Evolutionary conservation across 495 filamentous ascomycete genomes (phyloP).

Genomic region (Xanthoparmelia taractica): DNA sequence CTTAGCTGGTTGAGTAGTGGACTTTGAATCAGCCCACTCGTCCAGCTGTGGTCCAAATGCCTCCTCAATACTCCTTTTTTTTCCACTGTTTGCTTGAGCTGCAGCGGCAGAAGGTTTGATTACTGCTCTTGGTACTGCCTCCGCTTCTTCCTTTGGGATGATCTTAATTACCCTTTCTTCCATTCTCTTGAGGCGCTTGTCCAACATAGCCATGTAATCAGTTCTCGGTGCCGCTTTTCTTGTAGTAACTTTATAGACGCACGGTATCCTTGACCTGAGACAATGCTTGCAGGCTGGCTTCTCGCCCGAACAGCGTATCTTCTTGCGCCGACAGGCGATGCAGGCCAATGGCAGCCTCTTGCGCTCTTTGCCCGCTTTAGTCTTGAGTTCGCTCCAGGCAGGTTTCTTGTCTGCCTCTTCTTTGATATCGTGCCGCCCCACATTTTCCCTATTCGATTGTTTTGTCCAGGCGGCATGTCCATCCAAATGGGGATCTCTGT

Average conservation of each 20-base stretch:
- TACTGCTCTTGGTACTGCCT: slow-evolving; percentile 59
- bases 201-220: slow-evolving; percentile 99
- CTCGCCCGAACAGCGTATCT: slow-evolving; percentile 96
- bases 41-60: slow-evolving; percentile 80
- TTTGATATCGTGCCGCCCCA: slow-evolving; percentile 31
- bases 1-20: slow-evolving; percentile 34
- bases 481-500: slow-evolving; percentile 23
- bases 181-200: slow-evolving; percentile 89
- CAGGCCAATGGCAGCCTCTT: slow-evolving; percentile 90
- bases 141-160: slow-evolving; percentile 75
- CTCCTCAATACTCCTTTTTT: slow-evolving; percentile 81
- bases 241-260: slow-evolving; percentile 97
- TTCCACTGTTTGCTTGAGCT: slow-evolving; percentile 49
- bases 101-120: slow-evolving; percentile 68
- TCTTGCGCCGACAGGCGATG: slow-evolving; percentile 93
- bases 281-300: slow-evolving; percentile 98
- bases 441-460: slow-evolving; percentile 20
- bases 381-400: slow-evolving; percentile 93
- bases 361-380: slow-evolving; percentile 94
- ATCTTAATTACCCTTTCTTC: slow-evolving; percentile 96
- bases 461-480: slow-evolving; percentile 8
- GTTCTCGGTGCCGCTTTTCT: slow-evolving; percentile 92
- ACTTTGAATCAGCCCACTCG: slow-evolving; percentile 62
- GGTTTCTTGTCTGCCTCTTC: slow-evolving; percentile 55
- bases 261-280: slow-evolving; percentile 84